These are phyloP conservation scores for Fusarium pseudoanthophilum DNA, from an alignment of 2,329 filamentous ascomycete species.

Conservation along the genomic window DNA sequence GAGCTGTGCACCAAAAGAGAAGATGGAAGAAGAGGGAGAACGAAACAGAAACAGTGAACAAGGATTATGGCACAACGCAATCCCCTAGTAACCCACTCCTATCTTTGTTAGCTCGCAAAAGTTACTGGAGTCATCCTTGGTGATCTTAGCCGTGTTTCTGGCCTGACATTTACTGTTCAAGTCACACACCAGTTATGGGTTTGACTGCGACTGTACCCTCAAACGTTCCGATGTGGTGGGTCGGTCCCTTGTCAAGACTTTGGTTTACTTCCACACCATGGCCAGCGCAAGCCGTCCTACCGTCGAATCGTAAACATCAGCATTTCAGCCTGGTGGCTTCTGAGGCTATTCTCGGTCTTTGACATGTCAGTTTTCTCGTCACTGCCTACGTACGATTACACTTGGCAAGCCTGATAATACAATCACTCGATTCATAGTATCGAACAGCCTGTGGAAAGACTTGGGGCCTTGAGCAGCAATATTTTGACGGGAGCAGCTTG, in stretches of 20 bases:
- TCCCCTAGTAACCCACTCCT: background rate
- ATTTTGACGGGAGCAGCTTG: background rate
- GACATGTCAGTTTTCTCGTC: conserved; percentile 11
- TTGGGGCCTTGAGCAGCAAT: background rate
- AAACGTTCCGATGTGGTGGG: conserved; percentile 13
- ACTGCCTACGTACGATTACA: background rate
- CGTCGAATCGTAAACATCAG: background rate
- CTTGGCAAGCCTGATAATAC: background rate
- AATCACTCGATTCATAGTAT: background rate
- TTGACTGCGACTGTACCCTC: conserved; percentile 27
- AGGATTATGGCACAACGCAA: background rate
- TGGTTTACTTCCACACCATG: conserved; percentile 11
- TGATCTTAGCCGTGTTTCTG: conserved; percentile 19
- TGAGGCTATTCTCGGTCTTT: conserved; percentile 8
- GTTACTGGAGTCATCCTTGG: conserved; percentile 2
- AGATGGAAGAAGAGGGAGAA: conserved; percentile 15
- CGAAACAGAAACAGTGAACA: conserved; percentile 10
- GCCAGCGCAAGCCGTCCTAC: background rate
- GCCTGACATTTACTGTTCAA: conserved; percentile 21
- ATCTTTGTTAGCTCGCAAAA: background rate
- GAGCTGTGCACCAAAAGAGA: background rate
- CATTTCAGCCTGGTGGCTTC: conserved; percentile 1
- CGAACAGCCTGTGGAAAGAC: background rate
- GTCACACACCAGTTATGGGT: conserved; percentile 15
- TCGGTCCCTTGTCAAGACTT: conserved; percentile 15